Conservation (phyloP, 768 basidiomycete genomes). For the Inosperma sp. region DNA sequence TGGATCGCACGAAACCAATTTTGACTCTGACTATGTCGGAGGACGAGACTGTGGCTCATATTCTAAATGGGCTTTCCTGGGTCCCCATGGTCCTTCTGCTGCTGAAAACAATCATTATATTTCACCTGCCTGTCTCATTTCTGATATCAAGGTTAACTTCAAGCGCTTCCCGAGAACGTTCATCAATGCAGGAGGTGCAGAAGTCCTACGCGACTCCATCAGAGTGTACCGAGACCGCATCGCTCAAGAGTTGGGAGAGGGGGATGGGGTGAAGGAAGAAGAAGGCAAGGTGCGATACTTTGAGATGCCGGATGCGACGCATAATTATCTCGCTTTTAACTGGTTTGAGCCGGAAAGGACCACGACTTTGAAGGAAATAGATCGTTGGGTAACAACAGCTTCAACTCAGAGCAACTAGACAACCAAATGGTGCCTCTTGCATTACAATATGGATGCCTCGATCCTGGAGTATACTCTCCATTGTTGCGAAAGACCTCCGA, state of each 20-base stretch:
- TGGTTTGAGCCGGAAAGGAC: slow-evolving; percentile 54
- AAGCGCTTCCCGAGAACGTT: slow-evolving; percentile 58
- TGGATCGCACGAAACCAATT: slow-evolving; percentile 31
- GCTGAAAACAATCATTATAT: slow-evolving; percentile 49
- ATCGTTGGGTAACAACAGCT: slow-evolving; percentile 38
- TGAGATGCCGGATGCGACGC: slow-evolving; percentile 48
- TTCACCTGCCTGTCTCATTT: slow-evolving; percentile 50
- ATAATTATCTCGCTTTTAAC: slow-evolving; percentile 48
- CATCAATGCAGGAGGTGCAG: slow-evolving; percentile 53
- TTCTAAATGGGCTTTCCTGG: slow-evolving; percentile 41
- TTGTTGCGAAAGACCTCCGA: too few species aligned
- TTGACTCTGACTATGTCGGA: slow-evolving; percentile 36
- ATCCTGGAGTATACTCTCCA: too few species aligned
- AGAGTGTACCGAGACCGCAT: slow-evolving; percentile 44
- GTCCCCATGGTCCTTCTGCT: slow-evolving; percentile 44
- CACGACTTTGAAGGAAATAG: slow-evolving; percentile 44
- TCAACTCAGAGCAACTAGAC: too few species aligned
- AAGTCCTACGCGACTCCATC: slow-evolving; percentile 53
- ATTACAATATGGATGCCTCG: too few species aligned
- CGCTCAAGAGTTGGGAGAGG: slow-evolving; percentile 47
- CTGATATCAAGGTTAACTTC: slow-evolving; percentile 38
- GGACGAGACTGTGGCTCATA: slow-evolving; percentile 16
- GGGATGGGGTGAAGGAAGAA: slow-evolving; percentile 31
- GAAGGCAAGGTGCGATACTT: slow-evolving; percentile 44
- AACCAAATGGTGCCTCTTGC: too few species aligned